phyloP scores from a whole-genome alignment of 2,329 filamentous ascomycete species.

The Cladosporium cucumerinum region DNA sequence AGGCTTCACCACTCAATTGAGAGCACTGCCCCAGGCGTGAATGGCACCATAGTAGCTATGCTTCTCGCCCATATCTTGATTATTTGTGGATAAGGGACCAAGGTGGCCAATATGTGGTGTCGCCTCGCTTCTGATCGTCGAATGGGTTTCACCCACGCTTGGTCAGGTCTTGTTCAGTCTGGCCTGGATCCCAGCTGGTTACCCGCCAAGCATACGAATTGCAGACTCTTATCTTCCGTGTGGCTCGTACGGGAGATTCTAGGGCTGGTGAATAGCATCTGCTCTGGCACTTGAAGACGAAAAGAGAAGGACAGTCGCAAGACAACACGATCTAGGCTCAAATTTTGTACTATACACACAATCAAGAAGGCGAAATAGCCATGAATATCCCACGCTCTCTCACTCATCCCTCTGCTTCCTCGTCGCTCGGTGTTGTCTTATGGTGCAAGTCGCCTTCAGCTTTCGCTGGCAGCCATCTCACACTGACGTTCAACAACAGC shows the following conservation, averaged over 20 bases:
- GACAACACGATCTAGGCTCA: not conserved
- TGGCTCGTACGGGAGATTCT: not conserved
- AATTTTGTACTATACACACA: not conserved
- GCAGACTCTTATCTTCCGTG: not conserved
- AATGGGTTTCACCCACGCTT: not conserved
- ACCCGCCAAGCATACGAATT: not conserved
- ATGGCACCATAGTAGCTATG: not conserved
- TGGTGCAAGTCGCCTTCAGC: slow-evolving; percentile 30
- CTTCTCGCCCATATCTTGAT: not conserved
- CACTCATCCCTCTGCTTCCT: slow-evolving; percentile 2
- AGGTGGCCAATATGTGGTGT: not conserved
- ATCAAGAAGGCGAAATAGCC: not conserved
- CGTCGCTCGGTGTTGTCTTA: slow-evolving; percentile 10
- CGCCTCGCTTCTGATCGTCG: not conserved
- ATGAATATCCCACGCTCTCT: not conserved
- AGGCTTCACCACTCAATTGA: not conserved
- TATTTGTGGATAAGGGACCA: not conserved
- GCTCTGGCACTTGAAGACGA: not conserved
- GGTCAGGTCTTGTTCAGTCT: not conserved
- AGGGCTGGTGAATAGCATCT: not conserved
- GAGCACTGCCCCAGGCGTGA: not conserved
- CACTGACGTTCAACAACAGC: slow-evolving; percentile 32
- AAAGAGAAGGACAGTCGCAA: not conserved
- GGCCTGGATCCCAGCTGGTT: not conserved
- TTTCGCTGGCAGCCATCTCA: slow-evolving; percentile 35